Evolutionary conservation across 129 eudicot species (phyloP).

Genomic region (Sambucus nigra): DNA sequence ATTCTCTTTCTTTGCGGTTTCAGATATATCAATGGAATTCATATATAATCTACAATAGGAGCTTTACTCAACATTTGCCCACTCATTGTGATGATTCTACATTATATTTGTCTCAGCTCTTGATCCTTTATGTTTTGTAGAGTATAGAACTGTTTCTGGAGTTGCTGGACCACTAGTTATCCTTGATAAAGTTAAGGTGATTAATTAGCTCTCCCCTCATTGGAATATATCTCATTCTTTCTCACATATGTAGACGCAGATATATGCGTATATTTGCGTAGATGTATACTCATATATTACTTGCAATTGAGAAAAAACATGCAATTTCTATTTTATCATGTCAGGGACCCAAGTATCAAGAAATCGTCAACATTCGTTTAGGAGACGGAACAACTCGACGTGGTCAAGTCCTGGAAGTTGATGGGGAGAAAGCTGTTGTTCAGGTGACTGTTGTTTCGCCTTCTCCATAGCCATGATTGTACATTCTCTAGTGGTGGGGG

Average conservation of each 20-base stretch:
- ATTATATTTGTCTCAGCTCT: neutral
- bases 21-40: neutral
- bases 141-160: constrained; percentile 94
- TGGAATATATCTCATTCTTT: neutral
- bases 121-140: constrained; percentile 27
- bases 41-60: neutral
- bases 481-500: neutral
- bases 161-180: constrained; percentile 99
- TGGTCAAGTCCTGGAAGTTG: constrained; percentile 98
- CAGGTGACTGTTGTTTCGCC: constrained; percentile 44
- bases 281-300: constrained; percentile 2
- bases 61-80: neutral
- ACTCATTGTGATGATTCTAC: neutral
- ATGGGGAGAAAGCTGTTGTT: constrained; percentile 97
- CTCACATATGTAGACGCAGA: constrained; percentile 5
- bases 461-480: neutral
- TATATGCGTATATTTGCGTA: constrained; percentile 3
- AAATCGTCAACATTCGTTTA: constrained; percentile 89
- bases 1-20: no score
- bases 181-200: constrained; percentile 96
- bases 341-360: constrained; percentile 98
- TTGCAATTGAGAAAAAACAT: neutral
- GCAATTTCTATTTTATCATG: constrained; percentile 1
- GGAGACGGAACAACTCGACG: constrained; percentile 98
- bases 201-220: constrained; percentile 8